Evolutionary conservation across 768 basidiomycete genomes (phyloP).

Genomic region (Xerocomus spinulosus): DNA sequence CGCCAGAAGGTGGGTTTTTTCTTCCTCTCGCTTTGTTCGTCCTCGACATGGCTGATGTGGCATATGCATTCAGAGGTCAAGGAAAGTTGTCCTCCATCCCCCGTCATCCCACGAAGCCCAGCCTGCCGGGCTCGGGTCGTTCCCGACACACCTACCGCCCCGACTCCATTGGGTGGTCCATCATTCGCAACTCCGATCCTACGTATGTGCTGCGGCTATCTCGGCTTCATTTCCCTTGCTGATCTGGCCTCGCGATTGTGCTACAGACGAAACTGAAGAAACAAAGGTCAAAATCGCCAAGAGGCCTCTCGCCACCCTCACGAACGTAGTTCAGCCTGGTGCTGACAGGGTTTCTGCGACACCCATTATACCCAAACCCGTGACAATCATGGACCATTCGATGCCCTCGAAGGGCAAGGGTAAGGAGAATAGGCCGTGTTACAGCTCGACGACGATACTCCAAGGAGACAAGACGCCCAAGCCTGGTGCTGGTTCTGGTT

Average conservation of each 20-base stretch:
- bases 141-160: neutral
- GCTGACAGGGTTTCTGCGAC: slow-evolving; percentile 6
- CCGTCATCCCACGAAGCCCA: neutral
- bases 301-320: neutral
- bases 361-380: slow-evolving; percentile 4
- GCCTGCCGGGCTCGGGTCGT: neutral
- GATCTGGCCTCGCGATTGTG: neutral
- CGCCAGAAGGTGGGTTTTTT: slow-evolving; percentile 10
- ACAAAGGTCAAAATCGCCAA: neutral
- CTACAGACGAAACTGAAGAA: slow-evolving; percentile 1
- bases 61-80: neutral
- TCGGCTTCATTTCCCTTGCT: too few relatives aligned
- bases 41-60: neutral
- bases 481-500: slow-evolving; percentile 2
- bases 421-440: slow-evolving; percentile 16
- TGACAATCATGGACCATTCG: slow-evolving; percentile 2
- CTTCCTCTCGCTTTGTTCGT: neutral
- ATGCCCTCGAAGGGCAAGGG: slow-evolving; percentile 2
- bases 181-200: neutral
- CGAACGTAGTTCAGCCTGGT: slow-evolving; percentile 3
- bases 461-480: slow-evolving; percentile 1
- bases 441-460: neutral
- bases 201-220: too few relatives aligned
- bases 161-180: neutral
- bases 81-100: neutral